Conservation (phyloP, 2,329 filamentous ascomycete species). For the Coleophoma crateriformis region DNA sequence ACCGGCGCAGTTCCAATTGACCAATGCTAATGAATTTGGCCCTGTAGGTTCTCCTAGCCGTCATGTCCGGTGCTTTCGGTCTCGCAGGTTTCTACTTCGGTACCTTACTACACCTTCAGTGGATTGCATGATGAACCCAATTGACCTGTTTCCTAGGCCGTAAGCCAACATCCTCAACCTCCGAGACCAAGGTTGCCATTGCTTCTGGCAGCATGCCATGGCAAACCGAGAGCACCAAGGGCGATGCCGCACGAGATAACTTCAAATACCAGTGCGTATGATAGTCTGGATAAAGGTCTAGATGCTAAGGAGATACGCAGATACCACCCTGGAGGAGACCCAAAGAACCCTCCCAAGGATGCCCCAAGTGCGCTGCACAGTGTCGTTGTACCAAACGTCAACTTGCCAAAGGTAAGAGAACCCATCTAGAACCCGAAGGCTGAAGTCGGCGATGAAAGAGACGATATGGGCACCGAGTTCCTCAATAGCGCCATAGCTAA, state of each 20-base stretch:
- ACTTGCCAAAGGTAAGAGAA: conserved; percentile 69
- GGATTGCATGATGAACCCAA: conserved; percentile 6
- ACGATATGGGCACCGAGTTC: not conserved
- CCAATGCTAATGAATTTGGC: too few species aligned
- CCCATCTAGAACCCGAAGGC: too few species aligned
- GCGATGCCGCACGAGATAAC: conserved; percentile 50
- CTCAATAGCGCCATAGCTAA: not conserved
- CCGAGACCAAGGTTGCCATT: conserved; percentile 72
- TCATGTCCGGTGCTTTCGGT: conserved; percentile 85
- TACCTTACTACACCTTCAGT: conserved; percentile 25
- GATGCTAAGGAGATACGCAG: conserved; percentile 15
- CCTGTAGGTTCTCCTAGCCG: conserved; percentile 74
- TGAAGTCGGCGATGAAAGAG: too few species aligned
- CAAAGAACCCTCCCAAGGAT: conserved; percentile 69
- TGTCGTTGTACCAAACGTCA: conserved; percentile 90
- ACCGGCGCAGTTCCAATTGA: too few species aligned
- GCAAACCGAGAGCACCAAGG: conserved; percentile 62
- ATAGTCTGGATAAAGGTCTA: not conserved
- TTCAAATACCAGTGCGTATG: conserved; percentile 48
- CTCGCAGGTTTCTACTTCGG: conserved; percentile 89
- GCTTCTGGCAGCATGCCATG: conserved; percentile 82
- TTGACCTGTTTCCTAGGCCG: conserved; percentile 48
- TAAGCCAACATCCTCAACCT: conserved; percentile 79
- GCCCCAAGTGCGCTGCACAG: conserved; percentile 94
- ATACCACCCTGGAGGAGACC: conserved; percentile 68